phyloP scores from a whole-genome alignment of 2,329 filamentous ascomycete genomes.

The Capronia americana region DNA sequence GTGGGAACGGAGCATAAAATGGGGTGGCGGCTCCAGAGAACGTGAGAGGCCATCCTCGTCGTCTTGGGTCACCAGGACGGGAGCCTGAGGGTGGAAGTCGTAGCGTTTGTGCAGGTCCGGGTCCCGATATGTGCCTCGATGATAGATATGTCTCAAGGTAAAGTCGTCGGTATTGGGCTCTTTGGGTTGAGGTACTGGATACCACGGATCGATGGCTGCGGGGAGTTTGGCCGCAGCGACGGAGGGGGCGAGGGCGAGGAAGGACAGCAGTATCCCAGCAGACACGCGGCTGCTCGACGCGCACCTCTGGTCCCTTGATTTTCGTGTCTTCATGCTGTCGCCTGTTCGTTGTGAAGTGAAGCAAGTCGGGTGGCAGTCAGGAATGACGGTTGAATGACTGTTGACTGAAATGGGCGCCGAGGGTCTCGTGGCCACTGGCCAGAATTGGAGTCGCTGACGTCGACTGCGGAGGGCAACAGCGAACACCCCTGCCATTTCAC shows the following conservation, averaged over 20 bases:
- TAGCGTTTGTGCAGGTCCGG: conserved; percentile 77
- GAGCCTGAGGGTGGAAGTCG: conserved; percentile 55
- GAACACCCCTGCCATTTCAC: conserved; percentile 20
- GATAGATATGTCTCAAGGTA: conserved; percentile 85
- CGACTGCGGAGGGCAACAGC: conserved; percentile 20
- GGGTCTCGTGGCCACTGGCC: conserved; percentile 14
- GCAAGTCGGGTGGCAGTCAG: conserved; percentile 16
- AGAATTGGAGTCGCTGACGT: conserved; percentile 18
- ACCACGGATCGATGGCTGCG: conserved; percentile 35
- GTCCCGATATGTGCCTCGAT: conserved; percentile 83
- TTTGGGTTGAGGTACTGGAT: conserved; percentile 33
- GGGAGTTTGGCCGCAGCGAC: conserved; percentile 29
- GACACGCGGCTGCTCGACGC: conserved; percentile 68
- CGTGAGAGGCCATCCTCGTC: conserved; percentile 58
- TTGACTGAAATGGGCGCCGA: conserved; percentile 10
- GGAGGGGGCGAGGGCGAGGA: conserved; percentile 63
- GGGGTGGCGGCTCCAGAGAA: conserved; percentile 57
- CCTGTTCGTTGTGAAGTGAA: not conserved
- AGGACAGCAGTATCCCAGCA: conserved; percentile 67
- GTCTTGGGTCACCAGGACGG: conserved; percentile 64
- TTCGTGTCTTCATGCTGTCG: conserved; percentile 35
- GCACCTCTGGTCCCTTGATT: conserved; percentile 45
- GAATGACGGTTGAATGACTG: conserved; percentile 22
- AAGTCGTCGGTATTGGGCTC: conserved; percentile 36
- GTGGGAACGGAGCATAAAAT: conserved; percentile 68